These are phyloP conservation scores for Aspergillus steynii DNA, from an alignment of 495 filamentous ascomycete genomes.

Conservation along the genomic window DNA sequence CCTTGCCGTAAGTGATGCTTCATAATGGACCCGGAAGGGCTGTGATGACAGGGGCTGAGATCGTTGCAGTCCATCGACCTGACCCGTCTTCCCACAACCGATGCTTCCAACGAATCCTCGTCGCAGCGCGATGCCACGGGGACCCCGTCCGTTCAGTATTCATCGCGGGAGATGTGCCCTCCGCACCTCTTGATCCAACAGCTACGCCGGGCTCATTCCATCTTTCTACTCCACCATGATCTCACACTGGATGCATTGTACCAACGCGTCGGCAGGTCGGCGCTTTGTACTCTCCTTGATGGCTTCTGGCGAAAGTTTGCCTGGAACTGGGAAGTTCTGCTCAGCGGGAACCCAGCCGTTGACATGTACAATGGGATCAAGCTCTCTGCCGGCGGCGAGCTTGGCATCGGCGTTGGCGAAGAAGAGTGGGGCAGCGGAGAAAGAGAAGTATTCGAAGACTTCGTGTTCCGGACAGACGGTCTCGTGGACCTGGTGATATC, in stretches of 20 bases:
- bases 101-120: conserved; percentile 25
- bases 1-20: conserved; percentile 63
- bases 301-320: conserved; percentile 84
- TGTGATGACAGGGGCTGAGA: conserved; percentile 19
- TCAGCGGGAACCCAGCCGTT: conserved; percentile 83
- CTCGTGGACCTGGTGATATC: conserved; percentile 84
- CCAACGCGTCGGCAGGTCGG: conserved; percentile 55
- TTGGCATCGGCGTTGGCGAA: conserved; percentile 91
- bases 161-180: conserved; percentile 85
- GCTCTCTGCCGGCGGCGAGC: conserved; percentile 84
- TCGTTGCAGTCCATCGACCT: conserved; percentile 67
- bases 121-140: conserved; percentile 22
- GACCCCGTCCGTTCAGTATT: conserved; percentile 62
- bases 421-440: conserved; percentile 92
- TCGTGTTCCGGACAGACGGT: conserved; percentile 63
- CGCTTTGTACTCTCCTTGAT: conserved; percentile 64
- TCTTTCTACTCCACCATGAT: conserved; percentile 86
- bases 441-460: conserved; percentile 84
- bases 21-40: conserved; percentile 10
- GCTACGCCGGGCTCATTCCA: conserved; percentile 74
- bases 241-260: conserved; percentile 66
- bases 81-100: conserved; percentile 51
- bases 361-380: conserved; percentile 83
- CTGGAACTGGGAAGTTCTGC: conserved; percentile 81
- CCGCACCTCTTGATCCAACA: conserved; percentile 75